These are phyloP conservation scores for Exobasidium cylindrosporum DNA, from an alignment of 1,284 basidiomycete species.

Conservation along the genomic window DNA sequence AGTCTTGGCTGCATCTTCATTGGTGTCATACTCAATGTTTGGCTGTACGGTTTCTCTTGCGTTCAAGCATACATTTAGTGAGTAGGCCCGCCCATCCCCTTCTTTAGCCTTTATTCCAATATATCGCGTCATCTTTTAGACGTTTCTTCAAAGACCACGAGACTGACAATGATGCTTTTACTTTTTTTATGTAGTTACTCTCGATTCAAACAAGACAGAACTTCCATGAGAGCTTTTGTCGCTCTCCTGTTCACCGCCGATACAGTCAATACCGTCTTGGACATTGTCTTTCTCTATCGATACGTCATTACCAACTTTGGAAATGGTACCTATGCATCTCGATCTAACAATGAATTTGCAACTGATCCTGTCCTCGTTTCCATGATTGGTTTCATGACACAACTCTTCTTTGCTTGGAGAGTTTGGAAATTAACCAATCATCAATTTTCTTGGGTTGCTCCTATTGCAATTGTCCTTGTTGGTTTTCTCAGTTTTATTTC, in stretches of 20 bases:
- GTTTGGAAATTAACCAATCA: conserved; percentile 34
- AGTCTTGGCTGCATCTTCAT: conserved; percentile 48
- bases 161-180: background rate
- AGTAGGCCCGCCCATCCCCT: background rate
- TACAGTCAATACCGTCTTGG: conserved; percentile 34
- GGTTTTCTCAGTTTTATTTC: conserved; percentile 30
- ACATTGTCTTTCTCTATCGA: conserved; percentile 41
- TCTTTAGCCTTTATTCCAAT: background rate
- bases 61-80: conserved; percentile 46
- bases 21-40: conserved; percentile 44
- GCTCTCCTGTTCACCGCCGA: conserved; percentile 36
- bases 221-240: conserved; percentile 38
- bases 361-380: conserved; percentile 43
- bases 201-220: conserved; percentile 42
- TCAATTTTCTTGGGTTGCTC: conserved; percentile 25
- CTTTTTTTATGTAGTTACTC: conserved; percentile 18
- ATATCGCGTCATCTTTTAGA: background rate
- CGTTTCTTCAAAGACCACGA: too few species aligned
- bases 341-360: conserved; percentile 31
- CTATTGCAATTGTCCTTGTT: conserved; percentile 27
- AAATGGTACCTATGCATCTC: conserved; percentile 28
- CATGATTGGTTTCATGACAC: conserved; percentile 41
- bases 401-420: conserved; percentile 51
- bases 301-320: conserved; percentile 47
- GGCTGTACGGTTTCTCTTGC: conserved; percentile 43